These are phyloP conservation scores for Phaeosphaeria sp. DNA, from an alignment of 2,329 filamentous ascomycete species.

Conservation along the genomic window DNA sequence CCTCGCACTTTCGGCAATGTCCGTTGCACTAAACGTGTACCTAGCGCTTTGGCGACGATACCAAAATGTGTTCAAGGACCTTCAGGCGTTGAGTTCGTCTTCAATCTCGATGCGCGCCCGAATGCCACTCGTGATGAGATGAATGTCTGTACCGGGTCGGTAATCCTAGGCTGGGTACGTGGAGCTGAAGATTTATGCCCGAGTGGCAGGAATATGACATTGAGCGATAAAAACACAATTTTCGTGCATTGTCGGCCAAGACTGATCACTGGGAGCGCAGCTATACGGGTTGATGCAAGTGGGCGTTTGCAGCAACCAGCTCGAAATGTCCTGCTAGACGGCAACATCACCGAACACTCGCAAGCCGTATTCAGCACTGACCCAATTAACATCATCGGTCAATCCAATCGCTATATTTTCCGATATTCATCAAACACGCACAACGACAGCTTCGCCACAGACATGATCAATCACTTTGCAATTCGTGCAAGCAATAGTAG, in stretches of 20 bases:
- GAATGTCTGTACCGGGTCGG: conserved; percentile 26
- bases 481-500: conserved; percentile 34
- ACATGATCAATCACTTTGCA: conserved; percentile 60
- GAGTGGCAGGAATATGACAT: not conserved
- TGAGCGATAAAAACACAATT: conserved; percentile 17
- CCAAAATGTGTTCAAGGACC: no score
- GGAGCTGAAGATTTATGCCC: conserved; percentile 18
- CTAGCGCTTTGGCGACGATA: no score
- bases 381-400: conserved; percentile 27
- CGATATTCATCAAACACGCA: no score
- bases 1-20: no score
- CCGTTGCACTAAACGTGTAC: no score
- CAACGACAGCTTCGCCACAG: conserved; percentile 53
- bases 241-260: conserved; percentile 48
- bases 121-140: conserved; percentile 27
- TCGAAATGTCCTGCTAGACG: no score
- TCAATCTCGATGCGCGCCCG: no score
- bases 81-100: no score
- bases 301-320: conserved; percentile 35
- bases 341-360: no score
- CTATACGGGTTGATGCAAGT: conserved; percentile 40
- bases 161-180: conserved; percentile 39
- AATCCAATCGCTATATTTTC: conserved; percentile 33
- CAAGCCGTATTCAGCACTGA: conserved; percentile 31
- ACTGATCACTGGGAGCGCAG: conserved; percentile 41